Conservation (phyloP, 1,284 basidiomycete genomes). For the Leccinum huronense region DNA sequence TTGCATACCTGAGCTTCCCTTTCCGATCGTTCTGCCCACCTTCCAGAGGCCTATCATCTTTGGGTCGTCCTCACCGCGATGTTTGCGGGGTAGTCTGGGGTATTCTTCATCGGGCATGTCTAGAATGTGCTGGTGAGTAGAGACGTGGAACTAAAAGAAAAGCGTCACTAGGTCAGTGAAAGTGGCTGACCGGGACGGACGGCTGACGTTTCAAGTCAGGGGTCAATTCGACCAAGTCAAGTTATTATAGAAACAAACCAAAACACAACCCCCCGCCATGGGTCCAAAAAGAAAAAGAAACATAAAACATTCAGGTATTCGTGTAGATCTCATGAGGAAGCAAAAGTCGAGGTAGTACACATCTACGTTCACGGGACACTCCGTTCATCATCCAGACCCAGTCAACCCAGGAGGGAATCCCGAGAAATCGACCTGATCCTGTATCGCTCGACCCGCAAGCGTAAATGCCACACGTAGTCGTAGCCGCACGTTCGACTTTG, state of each 20-base stretch:
- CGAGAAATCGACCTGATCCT: conserved; percentile 94
- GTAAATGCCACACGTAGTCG: conserved; percentile 83
- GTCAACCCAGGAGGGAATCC: conserved; percentile 86
- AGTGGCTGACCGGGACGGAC: conserved; percentile 21
- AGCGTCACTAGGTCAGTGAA: not conserved
- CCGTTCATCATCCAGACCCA: conserved; percentile 30
- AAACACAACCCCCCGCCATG: not conserved
- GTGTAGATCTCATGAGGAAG: conserved; percentile 23
- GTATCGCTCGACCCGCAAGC: conserved; percentile 65
- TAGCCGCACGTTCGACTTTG: conserved; percentile 78
- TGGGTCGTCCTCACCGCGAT: conserved; percentile 52
- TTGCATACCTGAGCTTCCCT: conserved; percentile 77
- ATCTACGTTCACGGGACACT: conserved; percentile 12
- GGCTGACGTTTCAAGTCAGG: conserved; percentile 23
- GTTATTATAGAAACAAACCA: conserved; percentile 6
- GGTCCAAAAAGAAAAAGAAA: not conserved
- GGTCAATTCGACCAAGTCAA: conserved; percentile 17
- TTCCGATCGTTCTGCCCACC: conserved; percentile 90
- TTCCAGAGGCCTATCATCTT: conserved; percentile 92
- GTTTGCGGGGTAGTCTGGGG: conserved; percentile 35
- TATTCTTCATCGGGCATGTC: conserved; percentile 31
- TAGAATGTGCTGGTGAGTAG: conserved; percentile 1
- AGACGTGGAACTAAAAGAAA: not conserved
- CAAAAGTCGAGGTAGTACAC: conserved; percentile 7
- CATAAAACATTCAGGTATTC: conserved; percentile 13